These are phyloP conservation scores for Trichoderma semiorbis DNA, from an alignment of 2,329 filamentous ascomycete species.

Conservation along the genomic window DNA sequence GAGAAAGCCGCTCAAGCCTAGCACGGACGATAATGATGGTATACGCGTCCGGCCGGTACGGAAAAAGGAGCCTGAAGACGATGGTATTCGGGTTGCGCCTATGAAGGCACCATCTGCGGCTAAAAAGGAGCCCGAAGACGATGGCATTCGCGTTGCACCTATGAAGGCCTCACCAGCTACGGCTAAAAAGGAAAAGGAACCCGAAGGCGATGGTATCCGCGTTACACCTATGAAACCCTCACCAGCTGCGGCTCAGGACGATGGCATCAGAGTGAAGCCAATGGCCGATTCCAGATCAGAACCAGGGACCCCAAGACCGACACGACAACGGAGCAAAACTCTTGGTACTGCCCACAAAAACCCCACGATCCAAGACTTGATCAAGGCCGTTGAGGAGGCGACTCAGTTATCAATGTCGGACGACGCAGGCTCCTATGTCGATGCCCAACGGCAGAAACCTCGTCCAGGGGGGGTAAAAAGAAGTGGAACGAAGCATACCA, in stretches of 20 bases:
- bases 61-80: conserved; percentile 29
- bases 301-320: conserved; percentile 23
- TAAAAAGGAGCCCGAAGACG: conserved; percentile 16
- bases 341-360: conserved; percentile 24
- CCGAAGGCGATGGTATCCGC: conserved; percentile 41
- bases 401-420: conserved; percentile 28
- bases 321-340: conserved; percentile 29
- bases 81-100: conserved; percentile 35
- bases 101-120: conserved; percentile 21
- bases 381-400: conserved; percentile 28
- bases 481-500: conserved; percentile 22
- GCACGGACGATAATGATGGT: conserved; percentile 37
- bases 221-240: conserved; percentile 38
- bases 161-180: conserved; percentile 5
- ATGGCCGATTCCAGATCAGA: conserved; percentile 27
- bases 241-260: conserved; percentile 25
- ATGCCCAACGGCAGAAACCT: conserved; percentile 33
- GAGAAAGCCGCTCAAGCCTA: conserved; percentile 23
- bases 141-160: conserved; percentile 35
- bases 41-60: conserved; percentile 43
- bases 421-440: conserved; percentile 34
- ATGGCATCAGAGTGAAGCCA: conserved; percentile 32
- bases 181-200: neutral
- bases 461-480: conserved; percentile 28
- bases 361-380: conserved; percentile 26